Base-by-base conservation (phyloP, 176 grass and related monocot species). In the Poa annua region DNA sequence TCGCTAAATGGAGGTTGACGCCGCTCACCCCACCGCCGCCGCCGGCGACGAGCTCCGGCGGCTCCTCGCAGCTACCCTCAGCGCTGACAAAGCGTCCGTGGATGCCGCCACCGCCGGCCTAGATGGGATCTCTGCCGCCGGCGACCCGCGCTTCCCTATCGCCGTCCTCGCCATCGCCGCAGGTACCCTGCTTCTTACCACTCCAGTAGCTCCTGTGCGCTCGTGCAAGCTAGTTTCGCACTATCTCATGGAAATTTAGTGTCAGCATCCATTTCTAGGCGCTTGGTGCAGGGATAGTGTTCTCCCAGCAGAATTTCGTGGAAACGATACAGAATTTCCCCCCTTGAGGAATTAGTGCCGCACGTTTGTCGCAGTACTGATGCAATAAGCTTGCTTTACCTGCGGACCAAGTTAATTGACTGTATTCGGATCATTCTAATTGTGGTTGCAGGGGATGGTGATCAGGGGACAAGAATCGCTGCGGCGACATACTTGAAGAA, bases 401-500 rank as follows among this genome's bases (percentile, higher is more conserved):
- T 64, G 12, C 19, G 13, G 44, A 47, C 42, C 22, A 0, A 50
- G 29, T 24, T 34, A 50, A 2, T 1, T 62, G 8, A 16, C 38
- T 61, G 2, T 60, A 11, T 60, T 64, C 75, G 20, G 15, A 26
- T 66, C 70, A 45, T 66, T 36, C 72, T 6, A 44, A 53, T 68
- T 53, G 62, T 0, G 65, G n/a, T 7, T 29, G 20, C 21, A 97
- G 94, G 86, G 56, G 83, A 91, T 39, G 60, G 87, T 72, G 85
- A 89, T 29, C 91, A 90, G 81, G 94, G 94, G 11, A 85, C 80
- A 80, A 94, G 88, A 88, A 25, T 97, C 19, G 92, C 95, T 45
- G 85, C 86, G 0, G 92, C 90, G 0, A 89, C 95, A 1, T 97
- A 97, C 89, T 78, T 94, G 61, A 94, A 97, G 66, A 97, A 94